Base-by-base conservation (phyloP, 1,284 basidiomycete genomes). In the Golubevia sp. region DNA sequence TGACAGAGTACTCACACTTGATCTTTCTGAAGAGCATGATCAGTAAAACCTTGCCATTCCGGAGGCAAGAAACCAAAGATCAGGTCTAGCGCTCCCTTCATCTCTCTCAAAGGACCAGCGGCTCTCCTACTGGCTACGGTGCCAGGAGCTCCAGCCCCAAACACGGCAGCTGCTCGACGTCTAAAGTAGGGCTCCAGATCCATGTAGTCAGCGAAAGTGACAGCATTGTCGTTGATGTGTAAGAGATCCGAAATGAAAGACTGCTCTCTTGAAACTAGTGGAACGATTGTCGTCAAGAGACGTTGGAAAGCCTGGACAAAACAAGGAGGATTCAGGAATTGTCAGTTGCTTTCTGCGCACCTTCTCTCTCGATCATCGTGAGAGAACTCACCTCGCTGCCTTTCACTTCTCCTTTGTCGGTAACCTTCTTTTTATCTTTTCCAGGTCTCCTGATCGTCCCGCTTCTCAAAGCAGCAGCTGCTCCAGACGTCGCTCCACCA, bases 171-270 rank as follows among this genome's bases (percentile, higher is more conserved):
- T 2, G 96, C 96, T 76, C 97, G 92, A 48, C 95, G 87, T 24
- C 92, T 88, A 86, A 97, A 98, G 85, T 97, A 98, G 61, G 90
- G 92, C 81, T 98, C 96, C 66, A 99, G 86, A 55, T 91, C 90
- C 89, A 94, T 93, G 76, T 97, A 95, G 84, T 98, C 96, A 7
- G 96, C 96, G 84, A 94, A 99, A 0, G 96, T 97, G 61, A 84
- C 66, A 24, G 90, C 90, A 52, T 90, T 89, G 76, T 96, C 93
- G 64, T 84, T 84, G 79, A 97, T 91, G 79, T 96, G 94, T 52
- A 99, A 86, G 82, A 98, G 94, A 73, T 95, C 92, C 7, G 90
- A 88, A 67, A 98, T 90, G 84, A 98, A 98, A 18, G 90, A 90
- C 77, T 92, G 90, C 85, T 99, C 96, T 8, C 88, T 88, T 63